Conservation (phyloP, 345 rosid genomes). For the Chamaenerion angustifolium region DNA sequence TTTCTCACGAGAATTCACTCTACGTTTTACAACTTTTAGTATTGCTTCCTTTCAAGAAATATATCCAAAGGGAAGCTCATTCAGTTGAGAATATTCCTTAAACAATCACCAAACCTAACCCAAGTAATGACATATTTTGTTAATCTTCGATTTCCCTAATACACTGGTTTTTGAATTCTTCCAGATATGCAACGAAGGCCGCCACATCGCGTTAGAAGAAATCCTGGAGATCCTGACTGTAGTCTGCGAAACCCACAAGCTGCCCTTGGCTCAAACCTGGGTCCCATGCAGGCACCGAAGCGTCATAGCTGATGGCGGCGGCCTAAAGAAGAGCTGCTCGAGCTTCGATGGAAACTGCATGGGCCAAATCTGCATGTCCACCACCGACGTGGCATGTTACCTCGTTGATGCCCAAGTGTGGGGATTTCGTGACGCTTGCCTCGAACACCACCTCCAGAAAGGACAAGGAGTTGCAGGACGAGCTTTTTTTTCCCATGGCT, state of each 20-base stretch:
- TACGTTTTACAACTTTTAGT: too few relatives aligned
- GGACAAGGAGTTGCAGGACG: conserved; percentile 93
- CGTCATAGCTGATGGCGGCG: conserved; percentile 75
- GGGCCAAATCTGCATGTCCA: conserved; percentile 87
- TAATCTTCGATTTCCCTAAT: conserved; percentile 12
- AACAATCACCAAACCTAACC: too few relatives aligned
- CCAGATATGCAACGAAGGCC: conserved; percentile 89
- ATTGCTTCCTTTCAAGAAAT: too few relatives aligned
- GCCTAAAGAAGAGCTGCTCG: conserved; percentile 71
- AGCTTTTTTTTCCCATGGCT: conserved; percentile 57
- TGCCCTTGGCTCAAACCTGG: conserved; percentile 98
- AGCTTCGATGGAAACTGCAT: conserved; percentile 86
- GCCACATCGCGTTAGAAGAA: conserved; percentile 78
- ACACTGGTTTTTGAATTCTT: conserved; percentile 18
- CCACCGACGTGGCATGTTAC: conserved; percentile 74
- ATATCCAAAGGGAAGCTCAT: too few relatives aligned
- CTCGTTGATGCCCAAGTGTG: conserved; percentile 83
- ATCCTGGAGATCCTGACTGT: conserved; percentile 80
- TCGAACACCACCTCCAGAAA: conserved; percentile 87
- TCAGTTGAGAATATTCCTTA: too few relatives aligned
- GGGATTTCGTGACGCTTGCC: conserved; percentile 93
- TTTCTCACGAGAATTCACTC: too few relatives aligned
- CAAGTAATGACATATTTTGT: too few relatives aligned
- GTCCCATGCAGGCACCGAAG: conserved; percentile 87
- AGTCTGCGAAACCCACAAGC: conserved; percentile 70